Conservation (phyloP, 768 basidiomycete species). For the Pisolithus marmoratus region DNA sequence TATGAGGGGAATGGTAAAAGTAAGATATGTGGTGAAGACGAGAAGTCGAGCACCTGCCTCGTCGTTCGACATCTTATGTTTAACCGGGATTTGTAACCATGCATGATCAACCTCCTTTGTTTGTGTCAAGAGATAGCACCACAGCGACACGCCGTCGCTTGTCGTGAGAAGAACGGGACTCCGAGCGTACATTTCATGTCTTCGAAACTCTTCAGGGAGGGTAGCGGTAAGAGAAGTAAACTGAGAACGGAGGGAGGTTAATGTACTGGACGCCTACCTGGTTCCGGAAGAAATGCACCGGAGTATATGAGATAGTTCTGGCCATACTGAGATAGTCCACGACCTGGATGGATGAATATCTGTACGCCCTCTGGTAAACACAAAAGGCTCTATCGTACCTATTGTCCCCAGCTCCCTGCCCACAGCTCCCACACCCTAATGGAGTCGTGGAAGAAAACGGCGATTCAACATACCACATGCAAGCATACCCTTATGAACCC, state of each 20-base stretch:
- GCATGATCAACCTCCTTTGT: slow-evolving; percentile 38
- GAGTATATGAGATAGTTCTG: no score
- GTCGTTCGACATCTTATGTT: slow-evolving; percentile 44
- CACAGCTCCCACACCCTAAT: slow-evolving; percentile 50
- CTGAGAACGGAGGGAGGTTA: no score
- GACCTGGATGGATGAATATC: slow-evolving; percentile 35
- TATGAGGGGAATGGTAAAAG: slow-evolving; percentile 8
- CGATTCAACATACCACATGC: no score
- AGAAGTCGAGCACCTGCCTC: slow-evolving; percentile 38
- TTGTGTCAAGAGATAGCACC: slow-evolving; percentile 74
- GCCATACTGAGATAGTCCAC: slow-evolving; percentile 71
- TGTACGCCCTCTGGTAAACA: neutral
- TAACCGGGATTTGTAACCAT: slow-evolving; percentile 31
- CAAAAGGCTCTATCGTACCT: slow-evolving; percentile 30
- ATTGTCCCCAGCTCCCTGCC: slow-evolving; percentile 53
- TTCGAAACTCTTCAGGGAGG: slow-evolving; percentile 47
- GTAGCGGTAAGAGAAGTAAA: neutral
- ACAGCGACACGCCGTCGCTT: slow-evolving; percentile 63
- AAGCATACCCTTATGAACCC: no score
- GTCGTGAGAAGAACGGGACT: no score
- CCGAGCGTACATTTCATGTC: slow-evolving; percentile 60
- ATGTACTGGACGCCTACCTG: slow-evolving; percentile 40
- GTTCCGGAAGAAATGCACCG: slow-evolving; percentile 75
- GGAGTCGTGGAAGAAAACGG: neutral
- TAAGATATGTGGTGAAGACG: neutral